Percentiles rank a stretch among this genome's conserved stretches.
These are phyloP conservation scores for Plicaturopsis crispa DNA, from an alignment of 768 basidiomycete species.

Conservation along the genomic window DNA sequence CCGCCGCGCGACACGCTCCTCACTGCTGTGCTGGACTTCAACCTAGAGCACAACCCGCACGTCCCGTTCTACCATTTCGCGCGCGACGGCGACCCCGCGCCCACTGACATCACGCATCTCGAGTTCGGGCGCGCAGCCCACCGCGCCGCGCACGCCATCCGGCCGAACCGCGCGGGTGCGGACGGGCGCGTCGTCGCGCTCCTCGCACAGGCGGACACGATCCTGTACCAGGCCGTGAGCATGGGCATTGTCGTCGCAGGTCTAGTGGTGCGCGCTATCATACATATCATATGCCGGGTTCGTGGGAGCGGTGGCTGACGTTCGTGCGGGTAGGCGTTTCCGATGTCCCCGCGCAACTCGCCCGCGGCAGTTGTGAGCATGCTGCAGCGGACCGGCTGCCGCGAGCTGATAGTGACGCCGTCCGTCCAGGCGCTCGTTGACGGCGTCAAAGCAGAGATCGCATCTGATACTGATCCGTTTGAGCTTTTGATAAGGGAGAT, in stretches of 20 bases:
- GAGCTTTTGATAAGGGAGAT: slow-evolving; percentile 2
- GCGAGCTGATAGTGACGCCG: slow-evolving; percentile 8
- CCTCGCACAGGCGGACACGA: background rate
- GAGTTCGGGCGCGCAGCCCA: slow-evolving; percentile 22
- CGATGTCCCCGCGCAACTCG: slow-evolving; percentile 15
- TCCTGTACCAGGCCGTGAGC: slow-evolving; percentile 5
- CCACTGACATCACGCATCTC: slow-evolving; percentile 15
- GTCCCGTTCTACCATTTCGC: slow-evolving; percentile 14
- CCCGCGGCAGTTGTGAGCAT: slow-evolving; percentile 12
- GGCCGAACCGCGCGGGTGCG: slow-evolving; percentile 1
- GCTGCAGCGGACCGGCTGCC: slow-evolving; percentile 13
- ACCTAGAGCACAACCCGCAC: slow-evolving; percentile 16
- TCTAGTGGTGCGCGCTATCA: slow-evolving; percentile 4
- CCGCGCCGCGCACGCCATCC: slow-evolving; percentile 10
- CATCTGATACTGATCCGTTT: background rate
- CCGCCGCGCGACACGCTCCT: slow-evolving; percentile 3
- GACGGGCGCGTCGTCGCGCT: slow-evolving; percentile 5
- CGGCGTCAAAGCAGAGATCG: slow-evolving; percentile 4
- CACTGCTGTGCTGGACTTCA: slow-evolving; percentile 15
- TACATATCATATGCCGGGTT: background rate
- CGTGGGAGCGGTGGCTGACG: background rate
- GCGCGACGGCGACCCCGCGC: background rate
- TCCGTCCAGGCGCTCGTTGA: slow-evolving; percentile 9
- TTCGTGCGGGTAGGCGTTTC: slow-evolving; percentile 15
- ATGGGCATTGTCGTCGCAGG: slow-evolving; percentile 8